Evolutionary conservation across 176 grass and related monocot species (phyloP).

Genomic region (Puccinellia tenuiflora): DNA sequence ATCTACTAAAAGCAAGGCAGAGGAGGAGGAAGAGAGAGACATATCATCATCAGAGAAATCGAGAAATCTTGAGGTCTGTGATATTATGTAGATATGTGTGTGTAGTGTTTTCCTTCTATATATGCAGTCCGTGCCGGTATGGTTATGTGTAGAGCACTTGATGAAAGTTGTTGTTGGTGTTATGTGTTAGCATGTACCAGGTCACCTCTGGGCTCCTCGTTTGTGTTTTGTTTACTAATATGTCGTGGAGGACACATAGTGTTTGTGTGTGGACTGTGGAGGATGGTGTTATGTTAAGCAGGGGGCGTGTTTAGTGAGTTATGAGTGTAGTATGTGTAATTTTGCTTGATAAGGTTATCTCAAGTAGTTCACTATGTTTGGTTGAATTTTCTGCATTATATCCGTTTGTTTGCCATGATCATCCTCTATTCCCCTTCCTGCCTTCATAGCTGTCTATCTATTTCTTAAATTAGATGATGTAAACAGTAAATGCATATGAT

Average conservation of each 20-base stretch:
- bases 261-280: background rate
- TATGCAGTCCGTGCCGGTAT: background rate
- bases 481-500: background rate
- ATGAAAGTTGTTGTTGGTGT: background rate
- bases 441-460: background rate
- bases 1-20: constrained; percentile 20
- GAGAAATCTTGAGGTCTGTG: background rate
- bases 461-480: background rate
- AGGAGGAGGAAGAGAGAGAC: constrained; percentile 6
- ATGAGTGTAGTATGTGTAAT: constrained; percentile 8
- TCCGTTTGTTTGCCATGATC: background rate
- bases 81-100: constrained; percentile 27
- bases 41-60: constrained; percentile 7
- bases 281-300: background rate
- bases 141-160: background rate
- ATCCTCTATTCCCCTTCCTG: no score
- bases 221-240: background rate
- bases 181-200: constrained; percentile 9
- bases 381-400: background rate
- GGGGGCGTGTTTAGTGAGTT: background rate
- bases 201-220: background rate
- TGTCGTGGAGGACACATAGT: background rate
- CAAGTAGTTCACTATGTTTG: constrained; percentile 2
- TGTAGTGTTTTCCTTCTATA: background rate
- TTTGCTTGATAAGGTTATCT: constrained; percentile 16